A percentile compares a stretch with the other conserved stretches of the same genome.
These are phyloP conservation scores for Cyclaneusma minus DNA, from an alignment of 2,329 filamentous ascomycete genomes.

Conservation along the genomic window DNA sequence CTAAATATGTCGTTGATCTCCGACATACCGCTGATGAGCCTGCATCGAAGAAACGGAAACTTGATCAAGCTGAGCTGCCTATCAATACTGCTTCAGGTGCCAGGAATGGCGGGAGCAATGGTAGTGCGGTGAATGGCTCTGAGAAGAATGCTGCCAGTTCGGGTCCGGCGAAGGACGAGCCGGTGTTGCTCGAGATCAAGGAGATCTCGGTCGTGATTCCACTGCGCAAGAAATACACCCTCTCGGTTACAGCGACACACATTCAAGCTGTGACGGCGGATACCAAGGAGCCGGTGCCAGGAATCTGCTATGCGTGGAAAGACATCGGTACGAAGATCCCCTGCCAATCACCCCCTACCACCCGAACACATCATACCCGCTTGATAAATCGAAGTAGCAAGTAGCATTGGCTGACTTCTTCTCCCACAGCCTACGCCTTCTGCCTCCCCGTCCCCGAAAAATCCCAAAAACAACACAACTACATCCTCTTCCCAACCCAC, in stretches of 20 bases:
- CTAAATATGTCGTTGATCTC: conserved; percentile 11
- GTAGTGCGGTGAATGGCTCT: conserved; percentile 1
- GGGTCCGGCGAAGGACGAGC: conserved; percentile 25
- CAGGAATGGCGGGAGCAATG: conserved; percentile 5
- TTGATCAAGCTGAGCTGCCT: conserved; percentile 14
- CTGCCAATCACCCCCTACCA: too few relatives aligned
- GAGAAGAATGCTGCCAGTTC: conserved; percentile 3
- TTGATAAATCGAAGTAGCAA: not conserved
- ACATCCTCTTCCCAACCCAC: conserved; percentile 40
- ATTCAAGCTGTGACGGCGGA: conserved; percentile 40
- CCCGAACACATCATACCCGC: too few relatives aligned
- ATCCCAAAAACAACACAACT: conserved; percentile 49
- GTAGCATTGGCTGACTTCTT: not conserved
- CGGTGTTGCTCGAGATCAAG: conserved; percentile 42
- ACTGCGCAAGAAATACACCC: conserved; percentile 51
- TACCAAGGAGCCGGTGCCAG: conserved; percentile 33
- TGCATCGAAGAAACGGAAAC: conserved; percentile 16
- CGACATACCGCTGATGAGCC: conserved; percentile 10
- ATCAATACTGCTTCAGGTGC: conserved; percentile 9
- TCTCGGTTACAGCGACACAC: conserved; percentile 44
- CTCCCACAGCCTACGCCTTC: conserved; percentile 38
- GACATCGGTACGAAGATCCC: conserved; percentile 37
- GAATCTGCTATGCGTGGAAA: conserved; percentile 42
- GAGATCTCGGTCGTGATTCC: conserved; percentile 54
- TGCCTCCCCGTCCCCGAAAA: conserved; percentile 52